Evolutionary conservation across 345 rosid species (phyloP).

Genomic region (Leavenworthia alabamica): DNA sequence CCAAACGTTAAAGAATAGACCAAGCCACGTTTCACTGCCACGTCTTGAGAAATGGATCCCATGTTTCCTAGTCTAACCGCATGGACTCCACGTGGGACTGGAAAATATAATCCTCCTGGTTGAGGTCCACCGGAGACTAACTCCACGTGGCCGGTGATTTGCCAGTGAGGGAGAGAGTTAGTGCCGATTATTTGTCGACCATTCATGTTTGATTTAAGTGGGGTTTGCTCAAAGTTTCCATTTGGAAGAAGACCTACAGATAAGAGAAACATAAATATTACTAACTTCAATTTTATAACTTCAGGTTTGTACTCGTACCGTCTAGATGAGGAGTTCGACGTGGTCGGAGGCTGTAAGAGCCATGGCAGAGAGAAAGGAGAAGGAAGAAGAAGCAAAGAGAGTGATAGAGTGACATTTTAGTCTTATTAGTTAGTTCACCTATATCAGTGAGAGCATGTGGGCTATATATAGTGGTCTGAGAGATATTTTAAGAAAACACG

Average conservation of each 20-base stretch:
- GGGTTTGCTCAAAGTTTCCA: constrained; percentile 64
- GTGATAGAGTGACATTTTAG: constrained; percentile 25
- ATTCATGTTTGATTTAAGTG: constrained; percentile 51
- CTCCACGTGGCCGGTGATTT: constrained; percentile 63
- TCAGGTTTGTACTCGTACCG: constrained; percentile 9
- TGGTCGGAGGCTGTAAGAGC: constrained; percentile 8
- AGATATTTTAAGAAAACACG: background rate
- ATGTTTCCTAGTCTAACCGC: constrained; percentile 74
- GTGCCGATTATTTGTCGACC: constrained; percentile 60
- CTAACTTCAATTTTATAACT: background rate
- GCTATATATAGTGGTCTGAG: constrained; percentile 18
- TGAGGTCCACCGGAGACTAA: constrained; percentile 71
- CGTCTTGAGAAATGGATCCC: constrained; percentile 58
- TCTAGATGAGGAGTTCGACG: constrained; percentile 28
- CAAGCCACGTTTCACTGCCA: constrained; percentile 35
- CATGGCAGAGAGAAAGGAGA: constrained; percentile 20
- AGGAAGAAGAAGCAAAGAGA: constrained; percentile 25
- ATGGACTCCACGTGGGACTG: constrained; percentile 68
- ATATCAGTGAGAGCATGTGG: background rate
- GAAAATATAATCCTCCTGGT: constrained; percentile 66
- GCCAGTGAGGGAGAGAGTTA: constrained; percentile 79
- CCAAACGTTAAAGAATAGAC: constrained; percentile 72
- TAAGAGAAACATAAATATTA: background rate
- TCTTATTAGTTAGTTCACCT: constrained; percentile 2
- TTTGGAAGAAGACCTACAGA: constrained; percentile 50